Evolutionary conservation across 345 rosid genomes (phyloP).

Genomic region (Eucalyptus cloeziana): DNA sequence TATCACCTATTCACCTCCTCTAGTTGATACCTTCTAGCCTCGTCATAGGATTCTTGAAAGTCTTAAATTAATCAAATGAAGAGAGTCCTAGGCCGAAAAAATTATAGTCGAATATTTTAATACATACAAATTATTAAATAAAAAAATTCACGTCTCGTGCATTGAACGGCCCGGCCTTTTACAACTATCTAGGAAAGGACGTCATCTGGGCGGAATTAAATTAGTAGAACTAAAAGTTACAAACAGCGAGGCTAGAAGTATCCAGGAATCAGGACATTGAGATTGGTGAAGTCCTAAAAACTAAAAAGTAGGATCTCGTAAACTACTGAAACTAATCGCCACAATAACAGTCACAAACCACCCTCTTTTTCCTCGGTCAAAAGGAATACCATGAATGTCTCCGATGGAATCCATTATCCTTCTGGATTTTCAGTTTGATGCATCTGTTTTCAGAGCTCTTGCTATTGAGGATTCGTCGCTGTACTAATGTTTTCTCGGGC

Average conservation of each 20-base stretch:
- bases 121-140: neutral
- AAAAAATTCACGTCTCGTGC: neutral
- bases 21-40: too few species aligned
- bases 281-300: neutral
- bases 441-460: neutral
- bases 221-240: neutral
- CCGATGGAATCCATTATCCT: neutral
- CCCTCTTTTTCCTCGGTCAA: neutral
- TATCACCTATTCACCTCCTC: too few species aligned
- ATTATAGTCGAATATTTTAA: neutral
- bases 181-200: neutral
- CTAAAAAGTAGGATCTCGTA: neutral
- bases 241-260: neutral
- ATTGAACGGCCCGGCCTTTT: neutral
- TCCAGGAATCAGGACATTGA: neutral
- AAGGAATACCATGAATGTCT: neutral
- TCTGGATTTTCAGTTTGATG: neutral
- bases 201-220: neutral
- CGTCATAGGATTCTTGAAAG: neutral
- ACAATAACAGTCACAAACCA: neutral
- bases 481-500: conserved; percentile 19
- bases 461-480: neutral
- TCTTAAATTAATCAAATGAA: neutral
- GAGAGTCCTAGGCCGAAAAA: neutral
- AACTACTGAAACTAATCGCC: neutral